Base-by-base conservation (phyloP, 2,329 filamentous ascomycete genomes). In the Stagonosporopsis rhizophila region DNA sequence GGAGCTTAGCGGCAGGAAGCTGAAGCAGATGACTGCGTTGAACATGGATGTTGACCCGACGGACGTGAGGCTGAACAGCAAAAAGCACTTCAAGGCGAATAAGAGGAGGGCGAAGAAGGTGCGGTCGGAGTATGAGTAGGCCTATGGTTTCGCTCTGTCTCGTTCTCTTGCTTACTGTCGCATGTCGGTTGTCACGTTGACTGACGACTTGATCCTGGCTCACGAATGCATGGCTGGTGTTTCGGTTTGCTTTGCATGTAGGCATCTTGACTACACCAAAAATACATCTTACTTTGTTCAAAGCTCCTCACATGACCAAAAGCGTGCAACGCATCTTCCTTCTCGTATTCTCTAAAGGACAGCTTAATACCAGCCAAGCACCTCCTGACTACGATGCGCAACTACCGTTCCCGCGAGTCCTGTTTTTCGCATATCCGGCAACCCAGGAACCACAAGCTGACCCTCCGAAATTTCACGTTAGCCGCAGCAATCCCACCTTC, bases 71-170 rank as follows among this genome's bases (percentile, higher is more conserved):
- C 68, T 84, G 55, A 85, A 88, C 54, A 85, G 89, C 56, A 99
- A 99, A 86, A 98, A 97, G 81, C 95, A 99, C 78, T 95, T 92
- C 77, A 96, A 96, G 80, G 89, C 85, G n/a, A 86, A 87, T 37
- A 84, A 85, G 60, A 87, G 83, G 76, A 84, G 82, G 57, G 89
- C 85, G 72, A 81, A 81, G 58, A 82, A 79, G 71, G 81, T 79
- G 67, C 66, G 66, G 52, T 75, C 71, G 42, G 78, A 75, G 61
- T 79, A 80, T 67, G 74, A 75, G 54, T 58, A 58, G 54, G 11
- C 11, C 20, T 28, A 5, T 27, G 7, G 17, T 14, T 2, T 53
- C 11, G 28, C 22, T 17, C 4, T 34, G n/a, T 27, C 32, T 22
- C 20, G 3, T 41, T 34, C 14, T 54, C 12, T 44, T 34, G 19